Base-by-base conservation (phyloP, 805 yeast species). In the Saccharomyces paradoxus region DNA sequence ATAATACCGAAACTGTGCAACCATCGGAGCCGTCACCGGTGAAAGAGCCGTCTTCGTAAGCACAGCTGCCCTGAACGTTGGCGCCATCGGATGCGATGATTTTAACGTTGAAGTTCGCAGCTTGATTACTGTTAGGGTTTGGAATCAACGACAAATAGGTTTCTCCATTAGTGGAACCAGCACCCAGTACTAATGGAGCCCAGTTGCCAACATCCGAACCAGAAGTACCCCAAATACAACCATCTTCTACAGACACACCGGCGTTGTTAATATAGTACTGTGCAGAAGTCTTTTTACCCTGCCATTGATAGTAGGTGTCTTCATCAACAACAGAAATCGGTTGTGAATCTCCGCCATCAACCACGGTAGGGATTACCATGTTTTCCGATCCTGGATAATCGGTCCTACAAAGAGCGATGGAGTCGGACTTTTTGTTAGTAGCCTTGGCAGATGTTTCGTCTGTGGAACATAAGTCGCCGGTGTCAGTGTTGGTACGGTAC, bases 371-470 rank as follows among this genome's bases (percentile, higher is more conserved):
- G 58, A 92, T 80, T 62, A 85, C 95, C 98, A 92, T 94, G 81
- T 90, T 90, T 79, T 92, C 99, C 60, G 97, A 86, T 77, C 99
- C 99, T 69, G 99, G 99, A 82, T 92, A 92, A 73, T 92, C 99
- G 58, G 99, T 92, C 79, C 97, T 87, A 81, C 99, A 94, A 67
- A 94, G 75, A 56, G 98, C 92, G 64, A 92, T 90, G 52, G 79
- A 78, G 56, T 85, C 70, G 61, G 71, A 67, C 56, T 88, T 74
- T 63, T 87, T 77, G 64, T 83, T 81, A 56, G 78, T 86, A 63
- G 87, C 91, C 52, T 72, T 68, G 50, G 96, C 95, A 52, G 84
- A 71, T 53, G 82, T 77, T 41, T 68, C 73, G 69, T 96, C 98
- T 92, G 96, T 87, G 68, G 79, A 89, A 80, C 99, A 92, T 67